Conservation (phyloP, 345 rosid species). For the Corymbia maculata region DNA sequence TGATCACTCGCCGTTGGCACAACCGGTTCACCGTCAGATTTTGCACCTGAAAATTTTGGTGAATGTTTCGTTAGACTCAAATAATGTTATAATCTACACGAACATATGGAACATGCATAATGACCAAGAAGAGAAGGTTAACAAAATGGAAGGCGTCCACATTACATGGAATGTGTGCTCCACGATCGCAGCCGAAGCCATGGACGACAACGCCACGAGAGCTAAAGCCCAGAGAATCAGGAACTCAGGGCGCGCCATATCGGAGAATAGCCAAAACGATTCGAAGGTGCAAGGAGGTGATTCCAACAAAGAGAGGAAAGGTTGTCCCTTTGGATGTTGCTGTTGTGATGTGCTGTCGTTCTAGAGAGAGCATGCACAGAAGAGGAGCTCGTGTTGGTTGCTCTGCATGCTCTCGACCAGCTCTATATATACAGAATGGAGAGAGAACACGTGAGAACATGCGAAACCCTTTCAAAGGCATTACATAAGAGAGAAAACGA, state of each 20-base stretch:
- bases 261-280: neutral
- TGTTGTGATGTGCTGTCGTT: neutral
- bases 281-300: neutral
- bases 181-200: conserved; percentile 4
- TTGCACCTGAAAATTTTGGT: conserved; percentile 39
- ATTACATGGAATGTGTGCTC: conserved; percentile 11
- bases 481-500: neutral
- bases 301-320: neutral
- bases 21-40: conserved; percentile 48
- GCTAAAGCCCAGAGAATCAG: neutral
- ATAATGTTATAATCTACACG: no score
- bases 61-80: neutral
- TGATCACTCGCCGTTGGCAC: conserved; percentile 50
- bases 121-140: neutral
- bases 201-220: neutral
- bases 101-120: neutral
- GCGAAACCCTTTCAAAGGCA: neutral
- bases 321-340: neutral
- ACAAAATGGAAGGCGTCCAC: neutral
- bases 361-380: neutral
- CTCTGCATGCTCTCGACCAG: neutral
- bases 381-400: neutral
- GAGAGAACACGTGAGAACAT: neutral
- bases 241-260: neutral
- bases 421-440: neutral